These are phyloP conservation scores for Lentinula detonsa DNA, from an alignment of 768 basidiomycete species.

Conservation along the genomic window DNA sequence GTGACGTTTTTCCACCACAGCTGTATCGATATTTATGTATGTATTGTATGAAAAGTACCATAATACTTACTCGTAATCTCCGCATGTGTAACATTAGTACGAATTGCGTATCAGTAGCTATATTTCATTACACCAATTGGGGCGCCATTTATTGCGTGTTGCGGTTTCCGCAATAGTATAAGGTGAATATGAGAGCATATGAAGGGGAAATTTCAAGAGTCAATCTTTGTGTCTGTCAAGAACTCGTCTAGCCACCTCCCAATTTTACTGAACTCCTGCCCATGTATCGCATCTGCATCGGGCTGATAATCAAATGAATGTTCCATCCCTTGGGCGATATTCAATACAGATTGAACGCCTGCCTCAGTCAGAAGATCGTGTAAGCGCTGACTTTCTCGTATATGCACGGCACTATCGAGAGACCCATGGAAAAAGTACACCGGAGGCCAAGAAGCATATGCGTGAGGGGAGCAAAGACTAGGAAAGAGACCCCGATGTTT, in stretches of 20 bases:
- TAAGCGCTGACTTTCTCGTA: constrained; percentile 24
- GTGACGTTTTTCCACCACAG: not conserved
- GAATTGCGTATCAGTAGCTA: not conserved
- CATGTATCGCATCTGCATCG: constrained; percentile 21
- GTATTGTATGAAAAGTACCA: not conserved
- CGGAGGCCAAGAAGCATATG: constrained; percentile 13
- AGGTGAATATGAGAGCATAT: not conserved
- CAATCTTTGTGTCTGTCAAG: not conserved
- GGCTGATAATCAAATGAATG: constrained; percentile 34
- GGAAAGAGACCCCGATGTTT: constrained; percentile 37
- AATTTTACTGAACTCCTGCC: constrained; percentile 9
- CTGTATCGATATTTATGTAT: not conserved
- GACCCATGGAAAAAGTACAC: constrained; percentile 6
- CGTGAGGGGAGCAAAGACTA: constrained; percentile 30
- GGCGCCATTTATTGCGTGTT: too few relatives aligned
- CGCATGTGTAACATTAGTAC: not conserved
- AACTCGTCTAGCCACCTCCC: constrained; percentile 17
- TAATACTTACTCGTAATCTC: not conserved
- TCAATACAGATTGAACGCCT: constrained; percentile 20
- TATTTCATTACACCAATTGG: too few relatives aligned
- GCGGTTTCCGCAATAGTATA: too few relatives aligned
- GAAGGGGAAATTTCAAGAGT: not conserved
- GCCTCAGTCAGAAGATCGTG: constrained; percentile 16
- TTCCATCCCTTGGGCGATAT: constrained; percentile 21
- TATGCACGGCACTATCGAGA: constrained; percentile 1